Evolutionary conservation across 805 yeast genomes (phyloP).

Genomic region (Suhomyces vadensis): DNA sequence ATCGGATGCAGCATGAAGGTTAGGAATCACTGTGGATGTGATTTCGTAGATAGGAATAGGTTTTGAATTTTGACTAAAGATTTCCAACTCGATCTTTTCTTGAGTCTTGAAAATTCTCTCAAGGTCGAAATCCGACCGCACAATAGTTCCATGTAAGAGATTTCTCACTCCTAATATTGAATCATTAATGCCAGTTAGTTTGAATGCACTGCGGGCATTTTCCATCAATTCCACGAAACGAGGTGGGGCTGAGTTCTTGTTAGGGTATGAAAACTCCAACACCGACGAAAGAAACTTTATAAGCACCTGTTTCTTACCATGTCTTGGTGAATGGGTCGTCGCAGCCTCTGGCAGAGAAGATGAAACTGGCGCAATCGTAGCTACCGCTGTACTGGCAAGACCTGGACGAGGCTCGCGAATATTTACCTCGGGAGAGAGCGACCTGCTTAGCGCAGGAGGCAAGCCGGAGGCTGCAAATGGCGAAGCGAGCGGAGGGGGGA

Average conservation of each 20-base stretch:
- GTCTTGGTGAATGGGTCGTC: background rate
- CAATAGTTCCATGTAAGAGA: conserved; percentile 22
- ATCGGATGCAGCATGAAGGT: conserved; percentile 12
- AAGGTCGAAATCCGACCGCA: conserved; percentile 37
- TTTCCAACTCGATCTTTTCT: conserved; percentile 36
- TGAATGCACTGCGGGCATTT: conserved; percentile 73
- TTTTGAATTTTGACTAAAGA: conserved; percentile 34
- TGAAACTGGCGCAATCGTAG: background rate
- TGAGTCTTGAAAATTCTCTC: conserved; percentile 38
- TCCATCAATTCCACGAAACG: conserved; percentile 74
- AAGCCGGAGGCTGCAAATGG: conserved; percentile 1
- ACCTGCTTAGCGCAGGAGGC: conserved; percentile 3
- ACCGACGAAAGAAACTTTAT: conserved; percentile 54
- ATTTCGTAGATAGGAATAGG: conserved; percentile 40
- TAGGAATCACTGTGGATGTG: conserved; percentile 32
- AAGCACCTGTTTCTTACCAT: conserved; percentile 30
- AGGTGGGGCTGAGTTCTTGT: conserved; percentile 74
- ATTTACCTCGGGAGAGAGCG: conserved; percentile 4
- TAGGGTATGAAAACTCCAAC: conserved; percentile 66
- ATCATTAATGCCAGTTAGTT: conserved; percentile 18
- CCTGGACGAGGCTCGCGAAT: background rate
- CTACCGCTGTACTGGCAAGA: background rate
- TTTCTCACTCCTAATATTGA: conserved; percentile 29
- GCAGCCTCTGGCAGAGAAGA: background rate
- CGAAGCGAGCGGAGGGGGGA: background rate